These are phyloP conservation scores for Lactarius tabidus DNA, from an alignment of 768 basidiomycete genomes.

Conservation along the genomic window DNA sequence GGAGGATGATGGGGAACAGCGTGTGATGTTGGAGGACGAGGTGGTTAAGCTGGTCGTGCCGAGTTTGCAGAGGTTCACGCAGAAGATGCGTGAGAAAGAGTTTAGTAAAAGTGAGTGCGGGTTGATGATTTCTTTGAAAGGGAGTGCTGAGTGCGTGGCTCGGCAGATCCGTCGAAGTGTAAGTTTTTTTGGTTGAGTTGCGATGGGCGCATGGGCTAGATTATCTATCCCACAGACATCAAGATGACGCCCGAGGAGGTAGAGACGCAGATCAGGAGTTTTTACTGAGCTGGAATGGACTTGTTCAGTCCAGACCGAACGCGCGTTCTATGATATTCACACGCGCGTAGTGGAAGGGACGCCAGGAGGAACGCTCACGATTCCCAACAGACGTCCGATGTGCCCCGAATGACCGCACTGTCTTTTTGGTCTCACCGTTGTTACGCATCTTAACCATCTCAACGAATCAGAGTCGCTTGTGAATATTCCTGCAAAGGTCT, in stretches of 20 bases:
- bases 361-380: too few species aligned
- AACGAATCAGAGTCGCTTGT: too few species aligned
- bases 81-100: constrained; percentile 73
- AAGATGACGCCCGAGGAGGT: constrained; percentile 73
- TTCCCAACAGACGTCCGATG: too few species aligned
- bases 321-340: too few species aligned
- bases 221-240: constrained; percentile 51
- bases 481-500: neutral
- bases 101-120: constrained; percentile 69
- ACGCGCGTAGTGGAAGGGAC: too few species aligned
- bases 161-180: constrained; percentile 67
- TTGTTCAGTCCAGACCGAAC: too few species aligned
- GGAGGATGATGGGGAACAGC: constrained; percentile 62
- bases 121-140: constrained; percentile 7
- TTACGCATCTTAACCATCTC: too few species aligned
- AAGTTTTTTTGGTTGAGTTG: constrained; percentile 30
- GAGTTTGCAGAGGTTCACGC: constrained; percentile 64
- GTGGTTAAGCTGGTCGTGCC: constrained; percentile 74
- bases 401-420: too few species aligned
- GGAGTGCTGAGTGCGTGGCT: constrained; percentile 1
- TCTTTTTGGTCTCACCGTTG: too few species aligned
- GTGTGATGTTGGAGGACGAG: constrained; percentile 62
- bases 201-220: neutral
- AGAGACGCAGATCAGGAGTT: constrained; percentile 60
- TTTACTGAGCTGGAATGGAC: constrained; percentile 39